A percentile compares a stretch with the other conserved stretches of the same genome.
phyloP scores from a whole-genome alignment of 495 filamentous ascomycete genomes.

The Podospora tetraspora region DNA sequence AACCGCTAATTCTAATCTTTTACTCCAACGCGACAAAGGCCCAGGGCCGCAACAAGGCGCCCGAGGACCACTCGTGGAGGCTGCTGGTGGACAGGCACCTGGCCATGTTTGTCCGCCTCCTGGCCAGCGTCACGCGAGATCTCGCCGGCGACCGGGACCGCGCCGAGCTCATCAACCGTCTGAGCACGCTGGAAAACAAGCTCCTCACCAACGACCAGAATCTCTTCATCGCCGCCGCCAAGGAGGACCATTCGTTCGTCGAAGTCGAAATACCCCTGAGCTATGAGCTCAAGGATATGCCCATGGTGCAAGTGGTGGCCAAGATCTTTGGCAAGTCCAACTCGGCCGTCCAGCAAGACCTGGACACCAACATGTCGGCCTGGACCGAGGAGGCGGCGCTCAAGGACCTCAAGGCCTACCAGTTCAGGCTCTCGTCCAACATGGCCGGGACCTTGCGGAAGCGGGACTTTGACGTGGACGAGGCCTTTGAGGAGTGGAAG shows the following conservation, averaged over 20 bases:
- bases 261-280: conserved; percentile 77
- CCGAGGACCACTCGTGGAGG: conserved; percentile 89
- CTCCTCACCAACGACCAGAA: conserved; percentile 94
- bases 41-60: conserved; percentile 69
- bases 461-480: conserved; percentile 87
- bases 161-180: conserved; percentile 71
- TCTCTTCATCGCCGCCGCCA: conserved; percentile 53
- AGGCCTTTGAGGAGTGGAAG: conserved; percentile 86
- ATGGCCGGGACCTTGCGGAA: conserved; percentile 69
- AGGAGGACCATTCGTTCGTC: conserved; percentile 56
- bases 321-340: conserved; percentile 75
- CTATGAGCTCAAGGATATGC: conserved; percentile 96
- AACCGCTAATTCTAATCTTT: conserved; percentile 90
- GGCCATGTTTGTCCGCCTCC: conserved; percentile 86
- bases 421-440: conserved; percentile 72
- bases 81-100: conserved; percentile 89
- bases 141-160: conserved; percentile 67
- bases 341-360: conserved; percentile 73
- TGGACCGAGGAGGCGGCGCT: conserved; percentile 94
- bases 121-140: conserved; percentile 72
- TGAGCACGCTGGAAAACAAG: conserved; percentile 85
- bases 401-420: conserved; percentile 87
- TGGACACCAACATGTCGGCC: conserved; percentile 66
- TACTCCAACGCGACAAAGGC: conserved; percentile 70
- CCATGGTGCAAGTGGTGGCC: conserved; percentile 77